Evolutionary conservation across 306 rosid genomes (phyloP), one percentile per base, ranked within the genome.

Genomic region (Rosa chinensis): DNA sequence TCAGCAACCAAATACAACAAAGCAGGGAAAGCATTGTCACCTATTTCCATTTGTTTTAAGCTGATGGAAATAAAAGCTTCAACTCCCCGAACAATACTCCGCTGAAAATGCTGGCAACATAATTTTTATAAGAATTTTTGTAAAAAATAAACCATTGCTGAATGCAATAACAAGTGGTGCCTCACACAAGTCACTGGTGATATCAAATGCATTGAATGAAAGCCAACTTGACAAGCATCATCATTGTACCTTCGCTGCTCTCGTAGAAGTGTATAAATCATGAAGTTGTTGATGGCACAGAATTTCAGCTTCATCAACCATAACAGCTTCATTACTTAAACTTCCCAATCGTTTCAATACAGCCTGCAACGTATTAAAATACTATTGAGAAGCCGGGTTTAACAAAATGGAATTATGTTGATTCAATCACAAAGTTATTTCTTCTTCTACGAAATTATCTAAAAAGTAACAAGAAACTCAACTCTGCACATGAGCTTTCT

Each of bases 41-140:
- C 97, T 80, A 92, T 89, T 70, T 89, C 92, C 92, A 90, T 87
- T 87, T 94, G 97, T 87, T 94, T 94, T 77, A 88, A 78, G 87
- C 97, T 88, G 70, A 86, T 42, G 68, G 97, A 86, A 23, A 83
- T 81, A 67, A 91, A 84, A 61, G 92, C 92, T 84, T 91, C 97
- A 50, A 91, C 82, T 39, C 97, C 94, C 63, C 93, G 97, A 74
- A 90, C 97, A 77, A 90, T 82, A 84, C 86, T 88, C 85, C 94
- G 90, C 84, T 90, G 98, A 81, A 92, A 94, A 87, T 92, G 91
- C 97, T 94, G 93, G 18, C 14, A 82, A 47, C 75, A 68, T 25
- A 47, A 78, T 44, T 75, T 66, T 77, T 50, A 81, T 84, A 72
- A 81, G 73, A 84, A 52, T 8, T 44, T 44, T 37, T 5, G 66